A percentile compares a stretch with the other conserved stretches of the same genome.
Conservation (phyloP, 257 asterid genomes). For the Solanum tarapatanum region DNA sequence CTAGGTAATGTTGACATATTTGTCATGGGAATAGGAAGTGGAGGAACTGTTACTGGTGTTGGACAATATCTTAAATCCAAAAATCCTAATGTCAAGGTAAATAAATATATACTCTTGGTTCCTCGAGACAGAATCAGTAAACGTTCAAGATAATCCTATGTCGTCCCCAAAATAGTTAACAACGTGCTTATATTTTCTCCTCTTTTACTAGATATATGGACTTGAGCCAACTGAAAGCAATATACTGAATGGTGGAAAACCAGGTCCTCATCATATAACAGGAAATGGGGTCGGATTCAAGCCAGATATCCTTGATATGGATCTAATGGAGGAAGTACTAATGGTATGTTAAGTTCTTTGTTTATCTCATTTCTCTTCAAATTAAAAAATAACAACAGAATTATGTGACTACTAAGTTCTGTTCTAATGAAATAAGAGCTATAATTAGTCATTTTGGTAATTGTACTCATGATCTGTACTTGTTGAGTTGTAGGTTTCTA, state of each 20-base stretch:
- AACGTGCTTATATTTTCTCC: neutral
- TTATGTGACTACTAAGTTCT: neutral
- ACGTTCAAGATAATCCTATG: neutral
- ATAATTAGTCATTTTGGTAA: neutral
- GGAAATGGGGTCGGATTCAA: slow-evolving; percentile 99
- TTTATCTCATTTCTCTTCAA: neutral
- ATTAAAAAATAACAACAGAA: neutral
- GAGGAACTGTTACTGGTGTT: slow-evolving; percentile 97
- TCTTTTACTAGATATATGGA: slow-evolving; percentile 58
- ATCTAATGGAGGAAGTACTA: slow-evolving; percentile 94
- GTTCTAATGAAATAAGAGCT: neutral
- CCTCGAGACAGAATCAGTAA: neutral
- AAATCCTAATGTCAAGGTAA: slow-evolving; percentile 83
- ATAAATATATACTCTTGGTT: neutral
- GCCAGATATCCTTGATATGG: slow-evolving; percentile 94
- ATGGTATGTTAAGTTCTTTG: slow-evolving; percentile 34
- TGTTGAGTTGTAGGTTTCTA: slow-evolving; percentile 52
- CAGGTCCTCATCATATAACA: slow-evolving; percentile 98
- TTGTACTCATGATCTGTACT: neutral
- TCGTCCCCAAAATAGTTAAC: neutral
- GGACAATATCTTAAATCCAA: slow-evolving; percentile 78
- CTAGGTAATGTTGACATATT: slow-evolving; percentile 86
- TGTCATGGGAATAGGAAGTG: slow-evolving; percentile 94
- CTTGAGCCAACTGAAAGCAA: slow-evolving; percentile 91
- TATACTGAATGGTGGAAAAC: slow-evolving; percentile 86